Base-by-base conservation (phyloP, 495 filamentous ascomycete species). In the Penicillium samsonianum region DNA sequence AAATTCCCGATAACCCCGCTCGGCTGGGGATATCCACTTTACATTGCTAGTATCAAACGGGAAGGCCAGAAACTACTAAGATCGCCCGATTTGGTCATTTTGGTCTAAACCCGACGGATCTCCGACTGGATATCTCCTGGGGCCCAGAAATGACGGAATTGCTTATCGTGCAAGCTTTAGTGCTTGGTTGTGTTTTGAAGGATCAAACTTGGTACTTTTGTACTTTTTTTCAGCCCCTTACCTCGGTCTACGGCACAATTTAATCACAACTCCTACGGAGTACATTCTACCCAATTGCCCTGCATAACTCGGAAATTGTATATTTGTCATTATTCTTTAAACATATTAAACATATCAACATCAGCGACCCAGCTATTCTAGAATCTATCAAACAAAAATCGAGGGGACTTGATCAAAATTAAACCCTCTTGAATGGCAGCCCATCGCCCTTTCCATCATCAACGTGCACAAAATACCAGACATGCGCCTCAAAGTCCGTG, bases 391-490 rank as follows among this genome's bases (percentile, higher is more conserved):
- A 14, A 33, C 30, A 33, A 33, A 17, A 17, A 0, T 9, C 35
- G 35, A 38, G 16, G 2, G n/a, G 7, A 37, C 33, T n/a, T 7
- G 33, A 37, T 37, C 6, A 38, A 38, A 33, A 12, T 7, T 5
- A 37, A 26, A 25, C 12, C 23, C 28, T 22, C 53, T 63, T 61
- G 33, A 60, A 68, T 0, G 69, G 65, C 28, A 64, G 31, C 4
- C 65, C 73, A 38, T 58, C 38, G 5, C 53, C 64, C 19, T 58
- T 53, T 37, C 70, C 71, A 3, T 23, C 66, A 61, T 73, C 70
- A 4, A 65, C 58, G 14, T 53, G 17, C 35, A 67, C 64, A 51
- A 83, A 82, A 60, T 83, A 83, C 72, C 70, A 79, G 28, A 61
- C 51, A 64, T 83, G 80, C 4, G 73, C 78, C 33, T 54, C 33